These are phyloP conservation scores for Lumnitzera littorea DNA, from an alignment of 345 rosid genomes.

Conservation along the genomic window DNA sequence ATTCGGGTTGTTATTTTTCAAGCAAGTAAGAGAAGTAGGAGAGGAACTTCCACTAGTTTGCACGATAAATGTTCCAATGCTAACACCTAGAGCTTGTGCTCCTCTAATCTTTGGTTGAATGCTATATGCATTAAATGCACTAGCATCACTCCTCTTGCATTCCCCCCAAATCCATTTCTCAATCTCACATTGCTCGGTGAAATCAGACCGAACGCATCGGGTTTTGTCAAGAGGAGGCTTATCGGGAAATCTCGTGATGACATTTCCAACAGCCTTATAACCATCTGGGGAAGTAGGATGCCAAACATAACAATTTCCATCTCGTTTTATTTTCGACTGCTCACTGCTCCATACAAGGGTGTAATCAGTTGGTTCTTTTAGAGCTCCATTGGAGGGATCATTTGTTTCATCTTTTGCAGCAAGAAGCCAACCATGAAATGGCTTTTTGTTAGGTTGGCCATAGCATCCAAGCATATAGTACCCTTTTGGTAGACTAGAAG, in stretches of 20 bases:
- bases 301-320: conserved; percentile 63
- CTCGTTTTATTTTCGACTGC: conserved; percentile 50
- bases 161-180: conserved; percentile 58
- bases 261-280: conserved; percentile 52
- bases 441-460: conserved; percentile 53
- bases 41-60: conserved; percentile 11
- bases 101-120: conserved; percentile 47
- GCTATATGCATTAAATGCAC: conserved; percentile 31
- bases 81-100: conserved; percentile 39
- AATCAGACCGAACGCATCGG: conserved; percentile 62
- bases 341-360: conserved; percentile 73
- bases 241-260: conserved; percentile 44
- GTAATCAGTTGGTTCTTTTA: conserved; percentile 61
- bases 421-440: conserved; percentile 57
- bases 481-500: conserved; percentile 34
- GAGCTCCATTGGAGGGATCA: conserved; percentile 6
- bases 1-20: conserved; percentile 41
- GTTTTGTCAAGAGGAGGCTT: conserved; percentile 64
- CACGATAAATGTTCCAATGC: conserved; percentile 56
- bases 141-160: conserved; percentile 9
- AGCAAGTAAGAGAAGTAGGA: conserved; percentile 33
- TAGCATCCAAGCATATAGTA: conserved; percentile 55
- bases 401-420: conserved; percentile 36
- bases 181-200: conserved; percentile 46
- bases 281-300: conserved; percentile 64